Evolutionary conservation across 306 rosid species (phyloP), one percentile per base, ranked within the genome.

Genomic region (Vigna mungo): DNA sequence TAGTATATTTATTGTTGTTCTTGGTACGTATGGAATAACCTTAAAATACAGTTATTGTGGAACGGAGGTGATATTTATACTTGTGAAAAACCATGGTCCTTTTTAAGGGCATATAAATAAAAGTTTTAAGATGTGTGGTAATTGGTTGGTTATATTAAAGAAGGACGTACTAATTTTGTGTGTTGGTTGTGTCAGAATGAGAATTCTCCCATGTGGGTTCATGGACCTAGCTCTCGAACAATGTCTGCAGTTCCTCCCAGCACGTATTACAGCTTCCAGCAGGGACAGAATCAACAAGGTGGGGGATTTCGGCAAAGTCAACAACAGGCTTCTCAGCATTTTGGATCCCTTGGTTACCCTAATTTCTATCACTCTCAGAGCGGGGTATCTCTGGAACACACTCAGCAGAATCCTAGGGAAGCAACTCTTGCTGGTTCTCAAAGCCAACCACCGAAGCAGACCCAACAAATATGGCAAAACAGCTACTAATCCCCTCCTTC

Each of bases 401-500:
- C 89, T 82, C 98, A 89, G 83, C 99, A 91, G 83, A 91, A 89
- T 71, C 85, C 90, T 0, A 86, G 97, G 87, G 99, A 96, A 66
- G 86, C 84, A 39, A 85, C 98, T 63, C 90, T 88, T 9, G 89
- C 84, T 20, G 88, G 96, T 27, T 82, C 97, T 46, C 99, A 95
- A 75, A 89, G 82, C 78, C 99, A 91, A 73, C 89, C 84, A 14
- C 86, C 97, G 0, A 96, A 96, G 90, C 99, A 92, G 88, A 89
- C 98, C 72, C 99, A 91, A 77, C 98, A 92, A 74, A 37, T 96
- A 78, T 96, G 99, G 99, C 99, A 93, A 77, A 91, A 92, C 92
- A 87, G 84, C 89, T 96, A 96, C 92, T 96, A 89, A 89, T 90
- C 83, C 49, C 48, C 15, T 44, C 6, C 15, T 12, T 12, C 15